Base-by-base conservation (phyloP, 2,329 filamentous ascomycete genomes). In the Xylaria sp. region DNA sequence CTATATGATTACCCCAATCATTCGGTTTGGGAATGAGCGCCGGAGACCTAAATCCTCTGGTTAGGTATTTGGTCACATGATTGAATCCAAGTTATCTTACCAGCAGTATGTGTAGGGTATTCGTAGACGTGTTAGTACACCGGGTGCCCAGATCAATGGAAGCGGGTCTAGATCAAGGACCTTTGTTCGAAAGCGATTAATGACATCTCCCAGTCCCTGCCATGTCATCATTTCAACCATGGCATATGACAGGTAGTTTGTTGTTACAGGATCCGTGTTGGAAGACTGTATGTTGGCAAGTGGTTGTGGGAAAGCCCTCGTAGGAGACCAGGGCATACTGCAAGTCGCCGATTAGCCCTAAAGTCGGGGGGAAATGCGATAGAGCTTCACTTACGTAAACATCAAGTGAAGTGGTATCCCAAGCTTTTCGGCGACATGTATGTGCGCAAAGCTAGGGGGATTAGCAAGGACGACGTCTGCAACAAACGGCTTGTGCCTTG, bases 71-170 rank as follows among this genome's bases (percentile, higher is more conserved):
- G 13, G 4, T 57, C 25, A 43, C n/a, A 15, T 32, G 10, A 5
- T 46, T 15, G 15, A 15, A 25, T 23, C 30, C 8, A 15, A 9
- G 4, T 15, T 50, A 60, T 1, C 81, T 80, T 80, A 77, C 94
- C 94, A 97, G 80, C 94, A 96, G 76, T 97, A 98, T 0, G 94
- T 97, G 73, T 93, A 93, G 0, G 94, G 93, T 18, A 97, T 86
- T 55, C 87, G 87, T 36, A 97, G 82, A 36, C 93, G 89, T 52
- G 88, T 89, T 15, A 97, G 83, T 77, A 97, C 87, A 3, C 91
- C 92, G 9, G 94, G 93, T 2, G 92, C 94, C 87, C 91, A 95
- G 57, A 97, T 90, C 8, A 93, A 83, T 68, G 91, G 93, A 48
- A 97, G 85, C 0, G 91, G 87, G 52, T 96, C 91, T 0, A 97